Evolutionary conservation across 768 basidiomycete genomes (phyloP).

Genomic region (Naganishia kalamii): DNA sequence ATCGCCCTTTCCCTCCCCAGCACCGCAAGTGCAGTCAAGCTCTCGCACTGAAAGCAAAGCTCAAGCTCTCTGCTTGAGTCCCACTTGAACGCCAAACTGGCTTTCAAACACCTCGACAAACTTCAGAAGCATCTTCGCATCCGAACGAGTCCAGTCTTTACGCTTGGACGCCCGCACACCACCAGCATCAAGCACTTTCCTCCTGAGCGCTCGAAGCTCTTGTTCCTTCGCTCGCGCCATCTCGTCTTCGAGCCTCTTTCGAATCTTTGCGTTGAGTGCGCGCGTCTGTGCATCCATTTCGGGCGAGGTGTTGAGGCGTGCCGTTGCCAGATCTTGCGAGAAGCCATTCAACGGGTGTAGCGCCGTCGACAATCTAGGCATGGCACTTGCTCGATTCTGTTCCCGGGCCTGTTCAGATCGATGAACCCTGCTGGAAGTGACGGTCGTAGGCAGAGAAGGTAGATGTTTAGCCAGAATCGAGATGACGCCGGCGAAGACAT

Average conservation of each 20-base stretch:
- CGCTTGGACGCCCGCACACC: background rate
- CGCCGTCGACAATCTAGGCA: no score
- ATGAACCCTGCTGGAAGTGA: no score
- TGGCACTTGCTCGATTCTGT: background rate
- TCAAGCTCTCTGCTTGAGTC: background rate
- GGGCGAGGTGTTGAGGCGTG: background rate
- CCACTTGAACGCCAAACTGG: background rate
- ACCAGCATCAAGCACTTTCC: background rate
- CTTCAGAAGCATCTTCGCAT: background rate
- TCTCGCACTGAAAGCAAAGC: no score
- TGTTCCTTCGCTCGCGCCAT: background rate
- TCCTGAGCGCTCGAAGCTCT: background rate
- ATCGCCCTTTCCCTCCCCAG: no score
- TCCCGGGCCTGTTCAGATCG: no score
- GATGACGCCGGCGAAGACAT: background rate
- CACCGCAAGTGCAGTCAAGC: no score
- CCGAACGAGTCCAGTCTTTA: background rate
- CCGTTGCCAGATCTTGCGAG: no score
- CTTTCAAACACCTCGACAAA: background rate
- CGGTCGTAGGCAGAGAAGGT: background rate
- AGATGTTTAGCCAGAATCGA: conserved; percentile 1
- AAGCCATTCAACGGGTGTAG: no score
- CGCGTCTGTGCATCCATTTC: background rate
- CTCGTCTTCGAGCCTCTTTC: background rate
- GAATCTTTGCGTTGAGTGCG: background rate